Percentiles rank a stretch among this genome's conserved stretches.
These are phyloP conservation scores for Sarcodon aspratus DNA, from an alignment of 768 basidiomycete genomes.

Conservation along the genomic window DNA sequence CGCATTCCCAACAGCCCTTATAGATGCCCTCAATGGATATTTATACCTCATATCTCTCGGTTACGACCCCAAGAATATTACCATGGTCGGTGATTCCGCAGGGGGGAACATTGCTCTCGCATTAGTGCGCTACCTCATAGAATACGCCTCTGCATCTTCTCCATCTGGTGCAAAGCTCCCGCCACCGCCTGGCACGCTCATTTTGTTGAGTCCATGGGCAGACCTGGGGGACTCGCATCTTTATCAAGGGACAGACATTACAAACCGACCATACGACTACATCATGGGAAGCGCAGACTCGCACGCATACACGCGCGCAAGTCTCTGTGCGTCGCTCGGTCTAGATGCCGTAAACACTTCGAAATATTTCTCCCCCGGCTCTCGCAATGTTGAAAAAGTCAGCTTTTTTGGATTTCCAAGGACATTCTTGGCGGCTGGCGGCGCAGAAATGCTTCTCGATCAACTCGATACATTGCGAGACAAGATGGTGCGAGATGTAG, in stretches of 20 bases:
- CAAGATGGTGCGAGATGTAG: constrained; percentile 41
- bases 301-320: constrained; percentile 4
- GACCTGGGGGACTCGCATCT: constrained; percentile 35
- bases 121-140: constrained; percentile 48
- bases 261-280: background rate
- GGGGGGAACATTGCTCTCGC: constrained; percentile 65
- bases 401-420: constrained; percentile 47
- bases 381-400: constrained; percentile 23
- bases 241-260: background rate
- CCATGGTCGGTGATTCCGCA: constrained; percentile 66
- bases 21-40: constrained; percentile 70
- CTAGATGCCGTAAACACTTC: constrained; percentile 32
- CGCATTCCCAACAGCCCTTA: constrained; percentile 65
- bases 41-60: constrained; percentile 53
- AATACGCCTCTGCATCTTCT: constrained; percentile 28
- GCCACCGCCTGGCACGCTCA: constrained; percentile 19
- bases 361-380: constrained; percentile 50
- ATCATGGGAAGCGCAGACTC: background rate
- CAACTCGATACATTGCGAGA: constrained; percentile 31
- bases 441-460: constrained; percentile 48
- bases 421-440: constrained; percentile 49
- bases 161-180: constrained; percentile 27
- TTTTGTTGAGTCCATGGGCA: constrained; percentile 47
- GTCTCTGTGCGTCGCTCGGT: constrained; percentile 39
- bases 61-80: constrained; percentile 47